These are phyloP conservation scores for Didymella exigua DNA, from an alignment of 2,329 filamentous ascomycete species.

Conservation along the genomic window DNA sequence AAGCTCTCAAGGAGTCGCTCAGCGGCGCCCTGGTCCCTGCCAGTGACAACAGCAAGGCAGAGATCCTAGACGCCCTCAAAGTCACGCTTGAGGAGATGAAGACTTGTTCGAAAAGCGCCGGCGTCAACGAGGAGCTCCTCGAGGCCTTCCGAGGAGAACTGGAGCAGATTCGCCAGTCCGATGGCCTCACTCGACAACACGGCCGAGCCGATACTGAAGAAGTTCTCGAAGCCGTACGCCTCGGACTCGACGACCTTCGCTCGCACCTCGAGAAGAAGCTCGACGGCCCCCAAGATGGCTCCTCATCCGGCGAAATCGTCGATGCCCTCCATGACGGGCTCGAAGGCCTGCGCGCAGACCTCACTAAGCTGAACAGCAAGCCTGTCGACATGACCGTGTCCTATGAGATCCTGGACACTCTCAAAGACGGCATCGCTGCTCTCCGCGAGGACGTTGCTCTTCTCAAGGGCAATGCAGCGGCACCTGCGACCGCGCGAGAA, in stretches of 20 bases:
- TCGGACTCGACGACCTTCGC: slow-evolving; percentile 57
- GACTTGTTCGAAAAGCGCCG: slow-evolving; percentile 30
- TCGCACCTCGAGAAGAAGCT: slow-evolving; percentile 59
- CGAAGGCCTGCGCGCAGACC: slow-evolving; percentile 74
- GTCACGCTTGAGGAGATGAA: slow-evolving; percentile 49
- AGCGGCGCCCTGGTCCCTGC: slow-evolving; percentile 50
- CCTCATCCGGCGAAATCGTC: slow-evolving; percentile 63
- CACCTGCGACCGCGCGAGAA: slow-evolving; percentile 29
- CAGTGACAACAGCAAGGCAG: slow-evolving; percentile 46
- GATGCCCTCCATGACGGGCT: slow-evolving; percentile 72
- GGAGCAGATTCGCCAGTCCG: slow-evolving; percentile 54
- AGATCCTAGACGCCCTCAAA: slow-evolving; percentile 50
- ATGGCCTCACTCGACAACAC: slow-evolving; percentile 49
- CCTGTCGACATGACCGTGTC: slow-evolving; percentile 81
- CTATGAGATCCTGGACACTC: slow-evolving; percentile 85
- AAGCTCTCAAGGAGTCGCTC: slow-evolving; percentile 51
- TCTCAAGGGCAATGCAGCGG: slow-evolving; percentile 60
- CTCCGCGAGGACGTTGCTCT: slow-evolving; percentile 79
- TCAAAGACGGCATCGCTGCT: slow-evolving; percentile 79
- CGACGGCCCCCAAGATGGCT: slow-evolving; percentile 57
- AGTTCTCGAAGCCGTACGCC: slow-evolving; percentile 55
- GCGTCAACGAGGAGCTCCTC: slow-evolving; percentile 57
- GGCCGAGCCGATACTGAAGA: slow-evolving; percentile 55
- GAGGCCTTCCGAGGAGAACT: slow-evolving; percentile 59
- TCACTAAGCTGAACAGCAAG: slow-evolving; percentile 76